Evolutionary conservation across 176 grass and related monocot species (phyloP).

Genomic region (Lolium perenne): DNA sequence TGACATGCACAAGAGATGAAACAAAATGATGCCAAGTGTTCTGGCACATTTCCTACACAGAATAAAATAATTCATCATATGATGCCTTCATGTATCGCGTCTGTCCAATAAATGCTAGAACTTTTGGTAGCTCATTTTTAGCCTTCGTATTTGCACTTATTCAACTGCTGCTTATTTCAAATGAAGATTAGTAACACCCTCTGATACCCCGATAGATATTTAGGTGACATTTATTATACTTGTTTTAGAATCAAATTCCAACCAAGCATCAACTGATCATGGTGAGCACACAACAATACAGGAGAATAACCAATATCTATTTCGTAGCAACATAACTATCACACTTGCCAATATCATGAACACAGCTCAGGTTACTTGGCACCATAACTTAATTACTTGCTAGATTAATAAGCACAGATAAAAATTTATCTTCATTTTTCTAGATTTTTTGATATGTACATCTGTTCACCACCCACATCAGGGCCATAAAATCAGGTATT

Average conservation of each 20-base stretch:
- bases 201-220: neutral
- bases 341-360: neutral
- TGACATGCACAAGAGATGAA: slow-evolving; percentile 7
- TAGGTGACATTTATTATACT: neutral
- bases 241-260: neutral
- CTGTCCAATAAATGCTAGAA: neutral
- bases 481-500: neutral
- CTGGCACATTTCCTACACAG: neutral
- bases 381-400: neutral
- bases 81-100: neutral
- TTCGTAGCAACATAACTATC: neutral
- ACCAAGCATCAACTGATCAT: slow-evolving; percentile 1
- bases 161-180: neutral
- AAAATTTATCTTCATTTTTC: neutral
- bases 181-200: slow-evolving; percentile 1
- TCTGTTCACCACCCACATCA: neutral
- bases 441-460: neutral
- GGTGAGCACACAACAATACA: neutral
- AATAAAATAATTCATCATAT: slow-evolving; percentile 7
- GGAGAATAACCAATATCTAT: neutral
- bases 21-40: neutral
- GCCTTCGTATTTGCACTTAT: neutral
- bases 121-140: neutral
- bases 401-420: neutral
- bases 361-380: neutral